Base-by-base conservation (phyloP, 352 stramenopile species). In the Globisporangium middletonii region DNA sequence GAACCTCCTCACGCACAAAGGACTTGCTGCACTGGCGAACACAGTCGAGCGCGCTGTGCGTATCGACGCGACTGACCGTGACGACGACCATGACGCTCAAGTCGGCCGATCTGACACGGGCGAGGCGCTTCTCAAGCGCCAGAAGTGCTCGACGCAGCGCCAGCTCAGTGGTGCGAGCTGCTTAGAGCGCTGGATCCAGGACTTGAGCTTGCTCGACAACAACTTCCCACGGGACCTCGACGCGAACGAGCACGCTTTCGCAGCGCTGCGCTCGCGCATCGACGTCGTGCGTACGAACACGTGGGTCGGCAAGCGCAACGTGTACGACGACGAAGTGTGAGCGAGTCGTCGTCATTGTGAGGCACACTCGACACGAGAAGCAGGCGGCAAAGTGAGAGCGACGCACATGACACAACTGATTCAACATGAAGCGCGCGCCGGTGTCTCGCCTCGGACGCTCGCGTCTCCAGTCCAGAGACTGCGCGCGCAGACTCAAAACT, bases 251-350 rank as follows among this genome's bases (percentile, higher is more conserved):
- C 53, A 45, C 1, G 55, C 70, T 37, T 55, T 89, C 3, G 45
- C 63, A 6, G 49, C 50, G 0, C 63, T 92, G 12, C 63, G 62
- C 41, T 46, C 41, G 8, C 62, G 60, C 13, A 74, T 89, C n/a
- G 57, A 62, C 19, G 63, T 73, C 43, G 55, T 92, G 44, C 74
- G 59, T 30, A 89, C 73, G 30, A 89, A 90, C 52, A 70, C 80
- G 38, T 90, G 79, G 78, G 67, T 70, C 42, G 70, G 57, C 54
- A 75, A 75, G 52, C 72, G 78, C 26, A 86, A 83, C 62, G 83
- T 92, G n/a, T 92, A 92, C 61, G 83, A 92, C 37, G 83, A 92
- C 55, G 83, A 92, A 69, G 75, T 90, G 8, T 92, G 79, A 64
- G 30, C n/a, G n/a, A n/a, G n/a, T n/a, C n/a, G n/a, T n/a, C n/a